A percentile compares a stretch with the other conserved stretches of the same genome.
phyloP scores from a whole-genome alignment of 495 filamentous ascomycete genomes.

The Penicillium nucicola region DNA sequence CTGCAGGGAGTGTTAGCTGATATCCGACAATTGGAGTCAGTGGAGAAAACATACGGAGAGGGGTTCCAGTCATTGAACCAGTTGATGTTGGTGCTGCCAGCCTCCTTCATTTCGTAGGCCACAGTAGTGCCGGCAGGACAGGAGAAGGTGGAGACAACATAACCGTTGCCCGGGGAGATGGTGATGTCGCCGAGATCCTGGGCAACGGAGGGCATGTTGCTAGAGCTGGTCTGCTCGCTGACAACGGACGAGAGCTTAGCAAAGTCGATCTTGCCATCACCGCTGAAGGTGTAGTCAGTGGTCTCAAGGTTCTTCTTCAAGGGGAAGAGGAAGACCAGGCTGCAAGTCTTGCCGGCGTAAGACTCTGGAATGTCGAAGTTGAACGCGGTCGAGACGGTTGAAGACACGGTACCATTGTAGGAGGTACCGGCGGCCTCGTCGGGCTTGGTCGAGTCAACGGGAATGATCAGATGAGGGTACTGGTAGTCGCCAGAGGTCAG shows the following conservation, averaged over 20 bases:
- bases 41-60: conserved; percentile 39
- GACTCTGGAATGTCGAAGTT: conserved; percentile 63
- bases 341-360: conserved; percentile 57
- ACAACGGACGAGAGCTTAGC: conserved; percentile 40
- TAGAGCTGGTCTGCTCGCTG: conserved; percentile 44
- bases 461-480: conserved; percentile 66
- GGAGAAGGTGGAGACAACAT: conserved; percentile 50
- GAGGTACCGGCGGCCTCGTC: conserved; percentile 49
- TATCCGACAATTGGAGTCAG: neutral
- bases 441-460: conserved; percentile 56
- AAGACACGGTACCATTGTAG: conserved; percentile 51
- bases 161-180: conserved; percentile 55
- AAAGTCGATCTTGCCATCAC: conserved; percentile 56
- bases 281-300: conserved; percentile 54
- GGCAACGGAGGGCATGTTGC: conserved; percentile 43
- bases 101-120: conserved; percentile 49
- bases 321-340: conserved; percentile 66
- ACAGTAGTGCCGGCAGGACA: conserved; percentile 55
- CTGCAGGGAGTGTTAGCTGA: conserved; percentile 26
- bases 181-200: conserved; percentile 44
- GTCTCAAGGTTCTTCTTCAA: conserved; percentile 47
- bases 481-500: conserved; percentile 50
- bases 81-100: conserved; percentile 51
- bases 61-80: conserved; percentile 65
- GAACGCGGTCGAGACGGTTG: conserved; percentile 59